phyloP scores from a whole-genome alignment of 2,329 filamentous ascomycete genomes.

The Fusarium sp. region DNA sequence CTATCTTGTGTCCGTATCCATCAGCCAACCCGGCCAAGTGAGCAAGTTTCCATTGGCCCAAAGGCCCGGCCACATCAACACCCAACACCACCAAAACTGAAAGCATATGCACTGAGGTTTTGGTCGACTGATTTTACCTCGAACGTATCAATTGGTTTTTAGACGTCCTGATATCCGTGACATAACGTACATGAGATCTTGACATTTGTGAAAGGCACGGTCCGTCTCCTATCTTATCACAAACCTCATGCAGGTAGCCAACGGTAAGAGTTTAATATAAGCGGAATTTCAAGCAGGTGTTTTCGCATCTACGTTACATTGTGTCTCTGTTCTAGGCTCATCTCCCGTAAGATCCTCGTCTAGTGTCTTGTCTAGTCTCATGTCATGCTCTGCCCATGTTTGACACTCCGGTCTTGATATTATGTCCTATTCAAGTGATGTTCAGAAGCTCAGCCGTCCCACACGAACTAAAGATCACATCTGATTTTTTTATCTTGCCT shows the following conservation, averaged over 20 bases:
- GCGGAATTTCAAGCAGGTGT: slow-evolving; percentile 13
- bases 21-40: slow-evolving; percentile 50
- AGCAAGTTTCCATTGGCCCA: slow-evolving; percentile 63
- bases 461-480: slow-evolving; percentile 7
- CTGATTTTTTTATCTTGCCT: slow-evolving; percentile 3
- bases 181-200: slow-evolving; percentile 6
- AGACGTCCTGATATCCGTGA: slow-evolving; percentile 1
- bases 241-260: slow-evolving; percentile 14
- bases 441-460: slow-evolving; percentile 10
- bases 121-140: slow-evolving; percentile 16
- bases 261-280: slow-evolving; percentile 14
- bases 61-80: slow-evolving; percentile 40
- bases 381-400: slow-evolving; percentile 17
- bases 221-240: slow-evolving; percentile 13
- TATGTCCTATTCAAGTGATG: slow-evolving; percentile 4
- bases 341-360: slow-evolving; percentile 36
- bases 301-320: slow-evolving; percentile 26
- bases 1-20: slow-evolving; percentile 39
- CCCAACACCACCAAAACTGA: slow-evolving; percentile 30
- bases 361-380: slow-evolving; percentile 17
- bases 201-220: slow-evolving; percentile 19
- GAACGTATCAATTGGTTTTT: slow-evolving; percentile 5
- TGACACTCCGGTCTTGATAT: slow-evolving; percentile 5
- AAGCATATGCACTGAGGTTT: slow-evolving; percentile 34
- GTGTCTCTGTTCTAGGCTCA: slow-evolving; percentile 19